Base-by-base conservation (phyloP, 2,329 filamentous ascomycete species). In the Tolypocladium pustulatum region DNA sequence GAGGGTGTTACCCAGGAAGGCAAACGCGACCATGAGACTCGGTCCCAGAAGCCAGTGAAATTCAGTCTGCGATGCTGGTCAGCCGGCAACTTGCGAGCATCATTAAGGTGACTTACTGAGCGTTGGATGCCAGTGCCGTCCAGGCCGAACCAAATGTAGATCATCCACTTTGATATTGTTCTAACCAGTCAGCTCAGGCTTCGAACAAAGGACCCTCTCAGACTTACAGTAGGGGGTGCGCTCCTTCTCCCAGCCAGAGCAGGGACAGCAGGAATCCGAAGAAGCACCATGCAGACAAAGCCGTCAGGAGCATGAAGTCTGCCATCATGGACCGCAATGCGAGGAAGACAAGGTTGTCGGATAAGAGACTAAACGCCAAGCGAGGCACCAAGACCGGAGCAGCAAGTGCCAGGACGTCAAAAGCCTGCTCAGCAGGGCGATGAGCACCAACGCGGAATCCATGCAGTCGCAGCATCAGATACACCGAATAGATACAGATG, bases 131-230 rank as follows among this genome's bases (percentile, higher is more conserved):
- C 84, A 4, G 80, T 84, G 8, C 83, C 90, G 65, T 94, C 90
- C 1, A 95, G 81, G 2, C 90, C 90, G 67, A 95, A 94, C 90
- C 90, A 95, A 63, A 95, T 92, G 81, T 89, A 94, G 1, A 94
- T 81, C 89, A 95, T 93, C 90, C 90, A 95, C 72, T 92, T 91
- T 52, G 85, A 85, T 61, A 94, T 91, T 1, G 86, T 89, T 5
- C 78, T 81, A 54, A 15, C 30, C 37, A 12, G 17, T 59, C 37
- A 61, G 57, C 36, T 8, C 13, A 6, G 15, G 6, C 13, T 9
- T 36, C 8, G 3, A 34, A 7, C 1, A 27, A 20, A 10, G 37
- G 25, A 22, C 27, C 7, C 20, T n/a, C 10, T 12, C 17, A n/a
- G 9, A 71, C 77, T 64, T 71, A 81, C 72, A 88, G 74, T 5